phyloP scores from a whole-genome alignment of 352 stramenopile species.

The Phytophthora sansomeana region DNA sequence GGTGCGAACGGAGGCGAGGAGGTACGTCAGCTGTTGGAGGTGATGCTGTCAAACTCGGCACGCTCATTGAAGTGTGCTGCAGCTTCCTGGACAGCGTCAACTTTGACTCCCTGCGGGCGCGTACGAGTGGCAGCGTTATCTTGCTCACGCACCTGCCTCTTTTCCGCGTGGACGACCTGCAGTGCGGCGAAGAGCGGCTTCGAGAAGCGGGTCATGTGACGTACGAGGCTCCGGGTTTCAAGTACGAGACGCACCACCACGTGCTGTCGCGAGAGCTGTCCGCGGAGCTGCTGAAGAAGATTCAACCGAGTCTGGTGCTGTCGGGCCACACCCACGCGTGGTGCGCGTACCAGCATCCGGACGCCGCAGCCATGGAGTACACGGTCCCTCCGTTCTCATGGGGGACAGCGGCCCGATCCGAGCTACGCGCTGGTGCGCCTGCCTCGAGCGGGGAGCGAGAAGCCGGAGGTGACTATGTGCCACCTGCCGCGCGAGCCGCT shows the following conservation, averaged over 20 bases:
- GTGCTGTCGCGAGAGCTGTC: conserved; percentile 72
- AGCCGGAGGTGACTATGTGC: conserved; percentile 37
- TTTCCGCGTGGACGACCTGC: conserved; percentile 61
- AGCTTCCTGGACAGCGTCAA: conserved; percentile 63
- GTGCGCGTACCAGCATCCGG: conserved; percentile 57
- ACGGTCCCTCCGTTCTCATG: conserved; percentile 83
- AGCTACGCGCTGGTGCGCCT: conserved; percentile 72
- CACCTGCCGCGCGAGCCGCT: conserved; percentile 45
- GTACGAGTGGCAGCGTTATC: conserved; percentile 45
- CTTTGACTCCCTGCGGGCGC: conserved; percentile 30
- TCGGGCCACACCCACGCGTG: conserved; percentile 82
- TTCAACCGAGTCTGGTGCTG: conserved; percentile 63
- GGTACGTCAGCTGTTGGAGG: conserved; percentile 30
- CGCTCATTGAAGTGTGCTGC: not conserved
- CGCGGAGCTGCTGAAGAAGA: conserved; percentile 50
- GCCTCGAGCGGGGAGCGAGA: not conserved
- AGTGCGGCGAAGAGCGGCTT: conserved; percentile 57
- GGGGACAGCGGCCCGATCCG: conserved; percentile 79
- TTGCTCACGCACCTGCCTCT: conserved; percentile 75
- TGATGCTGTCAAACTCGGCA: not conserved
- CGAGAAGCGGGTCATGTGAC: conserved; percentile 72
- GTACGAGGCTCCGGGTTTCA: conserved; percentile 78
- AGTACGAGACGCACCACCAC: conserved; percentile 71
- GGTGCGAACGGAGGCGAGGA: conserved; percentile 60
- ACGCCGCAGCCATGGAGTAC: conserved; percentile 50